Evolutionary conservation across 306 rosid genomes (phyloP).

Genomic region (Cucurbita pepo): DNA sequence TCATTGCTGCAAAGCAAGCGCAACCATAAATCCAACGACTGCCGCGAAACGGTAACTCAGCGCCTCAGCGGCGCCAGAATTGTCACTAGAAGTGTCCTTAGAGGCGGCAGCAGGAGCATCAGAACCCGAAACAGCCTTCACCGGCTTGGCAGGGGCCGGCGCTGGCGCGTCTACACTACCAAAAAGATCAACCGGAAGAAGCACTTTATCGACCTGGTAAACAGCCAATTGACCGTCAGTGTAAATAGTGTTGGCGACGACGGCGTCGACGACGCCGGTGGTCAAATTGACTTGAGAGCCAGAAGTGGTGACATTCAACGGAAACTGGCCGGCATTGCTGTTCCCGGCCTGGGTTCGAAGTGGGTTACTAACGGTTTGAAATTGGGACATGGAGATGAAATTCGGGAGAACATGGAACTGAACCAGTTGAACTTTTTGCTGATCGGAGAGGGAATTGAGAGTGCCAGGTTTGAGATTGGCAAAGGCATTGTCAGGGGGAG

Average conservation of each 20-base stretch:
- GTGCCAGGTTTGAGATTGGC: slow-evolving; percentile 48
- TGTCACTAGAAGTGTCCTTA: slow-evolving; percentile 4
- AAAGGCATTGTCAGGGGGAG: slow-evolving; percentile 80
- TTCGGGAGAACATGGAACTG: slow-evolving; percentile 66
- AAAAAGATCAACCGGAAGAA: slow-evolving; percentile 59
- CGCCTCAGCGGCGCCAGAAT: slow-evolving; percentile 25
- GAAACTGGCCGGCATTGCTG: slow-evolving; percentile 51
- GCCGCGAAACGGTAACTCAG: background rate
- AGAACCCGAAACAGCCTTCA: slow-evolving; percentile 32
- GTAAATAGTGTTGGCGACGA: slow-evolving; percentile 49
- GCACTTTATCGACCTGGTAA: slow-evolving; percentile 72
- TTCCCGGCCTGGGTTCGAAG: slow-evolving; percentile 80
- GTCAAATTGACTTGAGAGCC: slow-evolving; percentile 74
- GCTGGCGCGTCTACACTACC: slow-evolving; percentile 28
- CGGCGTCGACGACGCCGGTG: slow-evolving; percentile 59
- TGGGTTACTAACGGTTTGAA: slow-evolving; percentile 75
- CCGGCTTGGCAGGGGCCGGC: slow-evolving; percentile 38
- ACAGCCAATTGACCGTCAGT: slow-evolving; percentile 56
- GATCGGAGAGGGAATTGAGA: slow-evolving; percentile 48
- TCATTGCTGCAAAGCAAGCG: slow-evolving; percentile 1
- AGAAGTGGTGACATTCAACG: slow-evolving; percentile 70
- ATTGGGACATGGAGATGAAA: slow-evolving; percentile 46
- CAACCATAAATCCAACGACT: slow-evolving; percentile 2
- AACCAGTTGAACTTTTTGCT: slow-evolving; percentile 50
- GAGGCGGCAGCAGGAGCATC: slow-evolving; percentile 42